phyloP scores from a whole-genome alignment of 495 filamentous ascomycete genomes.

The Penicillium maclennaniae region DNA sequence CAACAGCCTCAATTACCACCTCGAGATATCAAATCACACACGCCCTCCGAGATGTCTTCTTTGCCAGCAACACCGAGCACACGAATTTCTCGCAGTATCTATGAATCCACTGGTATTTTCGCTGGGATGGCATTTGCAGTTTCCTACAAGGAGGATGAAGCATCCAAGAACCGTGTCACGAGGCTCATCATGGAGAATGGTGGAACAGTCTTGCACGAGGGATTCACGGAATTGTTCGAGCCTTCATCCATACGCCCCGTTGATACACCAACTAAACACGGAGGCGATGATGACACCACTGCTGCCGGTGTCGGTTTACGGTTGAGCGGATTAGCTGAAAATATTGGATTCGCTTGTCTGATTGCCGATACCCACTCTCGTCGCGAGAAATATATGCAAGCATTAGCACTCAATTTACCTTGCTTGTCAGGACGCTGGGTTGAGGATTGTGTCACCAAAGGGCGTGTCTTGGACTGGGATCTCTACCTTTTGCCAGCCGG shows the following conservation, averaged over 20 bases:
- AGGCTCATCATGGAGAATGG: slow-evolving; percentile 58
- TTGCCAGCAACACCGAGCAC: slow-evolving; percentile 42
- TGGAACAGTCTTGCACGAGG: slow-evolving; percentile 65
- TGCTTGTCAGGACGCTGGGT: slow-evolving; percentile 82
- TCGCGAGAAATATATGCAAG: slow-evolving; percentile 93
- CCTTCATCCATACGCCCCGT: slow-evolving; percentile 35
- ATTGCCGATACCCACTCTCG: slow-evolving; percentile 85
- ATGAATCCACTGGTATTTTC: slow-evolving; percentile 50
- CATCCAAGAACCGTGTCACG: slow-evolving; percentile 47
- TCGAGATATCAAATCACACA: slow-evolving; percentile 29
- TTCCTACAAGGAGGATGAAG: slow-evolving; percentile 59
- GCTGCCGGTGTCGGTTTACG: slow-evolving; percentile 30
- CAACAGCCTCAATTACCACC: slow-evolving; percentile 14
- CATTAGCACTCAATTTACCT: slow-evolving; percentile 83
- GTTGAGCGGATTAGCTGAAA: slow-evolving; percentile 46
- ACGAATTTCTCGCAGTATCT: slow-evolving; percentile 36
- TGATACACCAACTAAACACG: slow-evolving; percentile 27
- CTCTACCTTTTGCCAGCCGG: slow-evolving; percentile 85
- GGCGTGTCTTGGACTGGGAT: slow-evolving; percentile 64
- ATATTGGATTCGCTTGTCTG: slow-evolving; percentile 73
- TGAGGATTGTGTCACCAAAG: slow-evolving; percentile 60
- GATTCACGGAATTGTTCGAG: slow-evolving; percentile 83
- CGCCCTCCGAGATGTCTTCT: slow-evolving; percentile 39
- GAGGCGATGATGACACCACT: slow-evolving; percentile 3
- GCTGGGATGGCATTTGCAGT: slow-evolving; percentile 77